These are phyloP conservation scores for Solanum boliviense DNA, from an alignment of 257 asterid genomes.

Conservation along the genomic window DNA sequence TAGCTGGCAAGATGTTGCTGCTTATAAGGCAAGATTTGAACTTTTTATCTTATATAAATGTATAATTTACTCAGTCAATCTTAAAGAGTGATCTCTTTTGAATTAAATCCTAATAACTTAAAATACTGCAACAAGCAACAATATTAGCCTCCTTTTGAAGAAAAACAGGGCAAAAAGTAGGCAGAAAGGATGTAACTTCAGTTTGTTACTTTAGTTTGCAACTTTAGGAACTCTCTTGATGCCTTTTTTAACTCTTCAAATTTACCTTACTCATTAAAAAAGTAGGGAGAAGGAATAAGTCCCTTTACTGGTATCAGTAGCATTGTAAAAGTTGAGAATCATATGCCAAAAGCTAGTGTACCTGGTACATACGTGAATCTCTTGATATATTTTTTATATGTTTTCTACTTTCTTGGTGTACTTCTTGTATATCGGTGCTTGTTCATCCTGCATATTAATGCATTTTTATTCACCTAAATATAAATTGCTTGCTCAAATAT, in stretches of 20 bases:
- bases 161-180: background rate
- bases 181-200: background rate
- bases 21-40: slow-evolving; percentile 47
- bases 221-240: background rate
- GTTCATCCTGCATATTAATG: background rate
- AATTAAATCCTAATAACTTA: background rate
- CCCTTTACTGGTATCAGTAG: background rate
- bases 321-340: background rate
- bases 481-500: background rate
- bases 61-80: background rate
- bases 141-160: background rate
- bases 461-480: background rate
- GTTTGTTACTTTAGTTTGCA: background rate
- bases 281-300: background rate
- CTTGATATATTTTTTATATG: background rate
- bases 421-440: background rate
- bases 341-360: background rate
- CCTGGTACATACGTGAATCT: background rate
- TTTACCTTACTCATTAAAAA: background rate
- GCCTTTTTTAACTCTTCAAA: background rate
- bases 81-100: background rate
- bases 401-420: background rate
- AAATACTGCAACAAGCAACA: background rate
- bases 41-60: background rate
- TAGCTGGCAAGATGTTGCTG: slow-evolving; percentile 91